Evolutionary conservation across 345 rosid genomes (phyloP).

Genomic region (Stellera chamaejasme): DNA sequence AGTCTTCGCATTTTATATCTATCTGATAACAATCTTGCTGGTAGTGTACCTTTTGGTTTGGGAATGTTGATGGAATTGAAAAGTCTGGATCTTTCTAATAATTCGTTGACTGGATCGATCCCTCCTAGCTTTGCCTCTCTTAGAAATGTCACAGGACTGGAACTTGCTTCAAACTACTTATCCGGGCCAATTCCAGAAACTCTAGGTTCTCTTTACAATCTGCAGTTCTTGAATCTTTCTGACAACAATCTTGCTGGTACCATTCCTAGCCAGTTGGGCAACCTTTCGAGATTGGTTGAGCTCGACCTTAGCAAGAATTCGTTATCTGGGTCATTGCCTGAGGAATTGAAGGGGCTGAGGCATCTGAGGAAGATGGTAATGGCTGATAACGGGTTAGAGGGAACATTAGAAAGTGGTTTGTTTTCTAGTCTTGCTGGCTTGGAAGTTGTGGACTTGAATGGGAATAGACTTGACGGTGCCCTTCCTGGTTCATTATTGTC

Average conservation of each 20-base stretch:
- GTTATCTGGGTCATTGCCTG: conserved; percentile 39
- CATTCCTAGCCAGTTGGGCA: conserved; percentile 38
- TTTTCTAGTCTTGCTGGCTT: conserved; percentile 31
- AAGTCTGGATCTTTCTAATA: conserved; percentile 43
- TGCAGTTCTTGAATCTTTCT: conserved; percentile 39
- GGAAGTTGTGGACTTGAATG: conserved; percentile 31
- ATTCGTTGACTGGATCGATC: conserved; percentile 45
- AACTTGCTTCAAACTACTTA: conserved; percentile 42
- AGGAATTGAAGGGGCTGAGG: conserved; percentile 29
- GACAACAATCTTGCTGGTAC: conserved; percentile 40
- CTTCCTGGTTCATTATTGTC: conserved; percentile 37
- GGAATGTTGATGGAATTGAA: conserved; percentile 32
- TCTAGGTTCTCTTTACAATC: conserved; percentile 28
- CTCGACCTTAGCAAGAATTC: conserved; percentile 57
- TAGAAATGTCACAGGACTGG: conserved; percentile 29
- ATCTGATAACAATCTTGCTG: conserved; percentile 36
- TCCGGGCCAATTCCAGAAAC: conserved; percentile 35
- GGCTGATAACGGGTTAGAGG: conserved; percentile 30
- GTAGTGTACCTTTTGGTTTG: conserved; percentile 30
- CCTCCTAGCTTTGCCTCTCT: conserved; percentile 32
- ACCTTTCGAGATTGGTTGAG: conserved; percentile 32
- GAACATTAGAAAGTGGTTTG: conserved; percentile 25
- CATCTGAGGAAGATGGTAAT: conserved; percentile 36
- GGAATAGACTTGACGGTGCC: conserved; percentile 41
- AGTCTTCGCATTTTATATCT: conserved; percentile 33